phyloP scores from a whole-genome alignment of 805 yeast genomes.

The Saccharomycopsis sp. region DNA sequence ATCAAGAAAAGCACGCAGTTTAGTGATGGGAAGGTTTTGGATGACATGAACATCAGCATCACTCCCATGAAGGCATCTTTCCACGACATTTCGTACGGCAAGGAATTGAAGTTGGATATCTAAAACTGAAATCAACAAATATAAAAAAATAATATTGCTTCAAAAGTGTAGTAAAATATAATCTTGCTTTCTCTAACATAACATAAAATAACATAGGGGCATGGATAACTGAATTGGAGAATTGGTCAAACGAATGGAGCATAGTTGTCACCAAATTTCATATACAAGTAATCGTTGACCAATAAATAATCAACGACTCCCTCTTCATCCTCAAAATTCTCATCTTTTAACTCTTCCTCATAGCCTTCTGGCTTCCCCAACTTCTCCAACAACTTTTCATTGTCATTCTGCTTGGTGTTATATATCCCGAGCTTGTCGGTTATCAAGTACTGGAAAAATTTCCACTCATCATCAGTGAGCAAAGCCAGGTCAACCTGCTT shows the following conservation, averaged over 20 bases:
- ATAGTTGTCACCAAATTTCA: conserved; percentile 10
- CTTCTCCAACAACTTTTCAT: background rate
- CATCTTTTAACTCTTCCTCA: conserved; percentile 6
- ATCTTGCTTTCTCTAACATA: no score
- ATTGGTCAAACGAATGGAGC: conserved; percentile 8
- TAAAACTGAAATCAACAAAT: conserved; percentile 29
- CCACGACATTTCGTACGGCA: conserved; percentile 43
- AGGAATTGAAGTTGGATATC: conserved; percentile 47
- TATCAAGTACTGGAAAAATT: conserved; percentile 9
- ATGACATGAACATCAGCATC: conserved; percentile 54
- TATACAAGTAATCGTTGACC: conserved; percentile 10
- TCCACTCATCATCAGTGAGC: conserved; percentile 32
- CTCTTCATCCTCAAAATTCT: conserved; percentile 1
- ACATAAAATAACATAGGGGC: no score
- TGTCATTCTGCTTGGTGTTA: conserved; percentile 1
- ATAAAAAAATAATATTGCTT: no score
- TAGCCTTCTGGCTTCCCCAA: conserved; percentile 12
- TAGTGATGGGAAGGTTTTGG: conserved; percentile 64
- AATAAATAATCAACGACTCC: conserved; percentile 5
- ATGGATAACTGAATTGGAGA: no score
- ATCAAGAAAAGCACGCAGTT: conserved; percentile 36
- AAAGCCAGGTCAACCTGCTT: conserved; percentile 32
- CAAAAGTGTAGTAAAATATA: no score
- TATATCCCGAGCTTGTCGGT: conserved; percentile 9
- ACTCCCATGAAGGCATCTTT: conserved; percentile 70